Conservation (phyloP, 805 yeast genomes). For the Myxozyma sirexii region DNA sequence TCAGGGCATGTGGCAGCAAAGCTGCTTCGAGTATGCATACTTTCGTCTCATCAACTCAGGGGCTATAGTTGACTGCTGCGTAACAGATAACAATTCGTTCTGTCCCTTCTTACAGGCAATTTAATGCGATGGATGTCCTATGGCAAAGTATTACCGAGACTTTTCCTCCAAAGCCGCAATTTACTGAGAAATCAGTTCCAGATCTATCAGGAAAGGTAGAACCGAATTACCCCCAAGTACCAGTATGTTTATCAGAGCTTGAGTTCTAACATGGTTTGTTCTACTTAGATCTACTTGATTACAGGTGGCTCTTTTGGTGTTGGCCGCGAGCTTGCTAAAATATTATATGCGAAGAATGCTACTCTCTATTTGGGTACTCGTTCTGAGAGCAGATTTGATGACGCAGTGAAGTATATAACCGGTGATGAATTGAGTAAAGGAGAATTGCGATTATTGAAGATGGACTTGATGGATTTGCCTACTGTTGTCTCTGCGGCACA, state of each 20-base stretch:
- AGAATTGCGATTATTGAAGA: constrained; percentile 16
- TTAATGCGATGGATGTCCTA: constrained; percentile 2
- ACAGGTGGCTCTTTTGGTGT: constrained; percentile 30
- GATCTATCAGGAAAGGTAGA: constrained; percentile 43
- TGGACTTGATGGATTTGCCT: constrained; percentile 36
- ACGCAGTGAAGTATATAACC: constrained; percentile 18
- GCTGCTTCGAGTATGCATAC: too few species aligned
- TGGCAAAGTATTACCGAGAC: constrained; percentile 30
- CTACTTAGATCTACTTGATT: constrained; percentile 15
- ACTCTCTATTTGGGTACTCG: constrained; percentile 29
- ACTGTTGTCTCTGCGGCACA: constrained; percentile 46
- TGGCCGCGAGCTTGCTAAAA: constrained; percentile 26
- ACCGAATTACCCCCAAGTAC: too few species aligned
- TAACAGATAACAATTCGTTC: too few species aligned
- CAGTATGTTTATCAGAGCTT: too few species aligned
- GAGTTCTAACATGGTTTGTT: background rate
- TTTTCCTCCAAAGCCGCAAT: constrained; percentile 36
- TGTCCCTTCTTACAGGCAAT: too few species aligned
- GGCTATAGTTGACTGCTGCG: too few species aligned
- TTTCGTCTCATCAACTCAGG: too few species aligned
- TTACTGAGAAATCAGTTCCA: constrained; percentile 41
- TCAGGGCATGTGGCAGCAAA: too few species aligned
- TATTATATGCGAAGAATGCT: constrained; percentile 24
- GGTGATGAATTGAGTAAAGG: constrained; percentile 4
- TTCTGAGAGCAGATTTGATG: constrained; percentile 10